Evolutionary conservation across 2,329 filamentous ascomycete genomes (phyloP).

Genomic region (Ilyonectria mors-panacis): DNA sequence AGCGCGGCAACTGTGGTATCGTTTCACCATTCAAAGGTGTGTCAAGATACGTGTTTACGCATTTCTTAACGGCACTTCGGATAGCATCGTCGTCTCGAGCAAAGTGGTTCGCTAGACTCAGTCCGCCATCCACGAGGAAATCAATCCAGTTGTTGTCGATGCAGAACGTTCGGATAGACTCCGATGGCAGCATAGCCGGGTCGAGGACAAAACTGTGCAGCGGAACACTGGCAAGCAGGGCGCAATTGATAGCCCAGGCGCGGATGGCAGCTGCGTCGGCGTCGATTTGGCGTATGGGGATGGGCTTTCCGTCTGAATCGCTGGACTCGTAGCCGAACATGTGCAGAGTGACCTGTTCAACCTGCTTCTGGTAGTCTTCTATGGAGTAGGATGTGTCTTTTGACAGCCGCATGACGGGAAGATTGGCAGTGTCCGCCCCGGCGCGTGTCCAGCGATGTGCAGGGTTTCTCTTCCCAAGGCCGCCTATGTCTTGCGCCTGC

Average conservation of each 20-base stretch:
- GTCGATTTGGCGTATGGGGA: background rate
- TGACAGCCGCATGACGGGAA: background rate
- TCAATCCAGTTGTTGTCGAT: background rate
- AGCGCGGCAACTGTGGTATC: background rate
- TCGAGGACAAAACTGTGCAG: background rate
- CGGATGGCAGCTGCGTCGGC: background rate
- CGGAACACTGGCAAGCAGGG: background rate
- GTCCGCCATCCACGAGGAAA: background rate
- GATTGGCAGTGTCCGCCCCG: background rate
- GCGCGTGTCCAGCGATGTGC: background rate
- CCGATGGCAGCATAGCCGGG: background rate
- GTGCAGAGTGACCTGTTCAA: background rate
- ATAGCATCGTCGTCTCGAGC: background rate
- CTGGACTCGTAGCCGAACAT: background rate
- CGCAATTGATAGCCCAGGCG: background rate
- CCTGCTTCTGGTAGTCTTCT: background rate
- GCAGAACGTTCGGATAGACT: background rate
- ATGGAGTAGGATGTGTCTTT: background rate
- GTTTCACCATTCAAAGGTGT: background rate
- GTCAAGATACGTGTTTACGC: slow-evolving; percentile 52
- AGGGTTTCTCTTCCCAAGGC: background rate
- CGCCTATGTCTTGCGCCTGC: background rate
- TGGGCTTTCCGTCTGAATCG: background rate
- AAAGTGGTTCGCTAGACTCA: background rate
- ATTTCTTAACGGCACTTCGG: background rate